Base-by-base conservation (phyloP, 2,329 filamentous ascomycete species). In the Corynespora cassiicola region DNA sequence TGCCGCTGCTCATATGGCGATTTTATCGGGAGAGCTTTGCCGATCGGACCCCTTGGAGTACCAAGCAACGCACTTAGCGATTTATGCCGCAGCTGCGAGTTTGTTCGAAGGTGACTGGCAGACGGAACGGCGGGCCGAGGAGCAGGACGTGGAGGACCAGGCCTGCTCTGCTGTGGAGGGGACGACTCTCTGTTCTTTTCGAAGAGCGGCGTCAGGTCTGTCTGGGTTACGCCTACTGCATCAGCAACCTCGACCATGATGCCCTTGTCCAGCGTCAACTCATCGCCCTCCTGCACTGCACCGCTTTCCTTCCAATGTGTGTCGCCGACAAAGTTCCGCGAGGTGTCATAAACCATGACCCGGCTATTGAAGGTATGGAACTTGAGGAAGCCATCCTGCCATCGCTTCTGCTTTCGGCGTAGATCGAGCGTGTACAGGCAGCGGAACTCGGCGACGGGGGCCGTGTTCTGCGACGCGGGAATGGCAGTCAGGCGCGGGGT, bases 351-450 rank as follows among this genome's bases (percentile, higher is more conserved):
- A 6, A 95, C 88, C 88, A 96, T 95, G 43, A 94, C 75, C 4
- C 89, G 84, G 61, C 85, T 88, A 72, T 96, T 96, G 79, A 95
- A 96, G 1, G 87, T 86, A 62, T 96, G 91, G 50, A 86, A 95
- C 50, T 86, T 87, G 45, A 96, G 80, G 34, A 84, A 84, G 22
- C 92, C 91, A 84, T 96, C 91, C 59, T 95, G 89, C 91, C 91
- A 96, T 45, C 88, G 78, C 66, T 96, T 96, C 54, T 89, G 85
- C 71, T 96, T 96, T 39, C 88, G 84, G 34, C 84, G 83, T 26
- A 95, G 67, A 62, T 96, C 91, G 62, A 88, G 83, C 2, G 90
- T 95, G 69, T 88, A 96, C 4, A 96, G 82, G 65, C 91, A 96
- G 46, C 82, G 79, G 66, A 86, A 95, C 60, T 95, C 90, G 60